These are phyloP conservation scores for Elaeagnus macrophylla DNA, from an alignment of 306 rosid genomes.

Conservation along the genomic window DNA sequence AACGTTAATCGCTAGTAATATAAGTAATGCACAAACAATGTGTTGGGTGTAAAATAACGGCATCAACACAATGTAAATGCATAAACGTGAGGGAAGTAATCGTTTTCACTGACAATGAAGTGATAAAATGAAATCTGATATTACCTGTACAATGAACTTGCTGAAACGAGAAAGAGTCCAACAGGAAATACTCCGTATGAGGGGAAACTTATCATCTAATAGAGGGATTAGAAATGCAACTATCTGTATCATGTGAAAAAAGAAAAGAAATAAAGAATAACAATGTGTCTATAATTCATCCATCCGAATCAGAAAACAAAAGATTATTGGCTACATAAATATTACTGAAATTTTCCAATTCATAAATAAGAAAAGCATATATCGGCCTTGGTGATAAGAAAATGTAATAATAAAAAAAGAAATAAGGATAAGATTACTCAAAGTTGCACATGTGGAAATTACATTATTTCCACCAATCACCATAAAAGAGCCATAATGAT, in stretches of 20 bases:
- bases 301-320: conserved; percentile 3
- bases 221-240: conserved; percentile 86
- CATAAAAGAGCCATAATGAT: too few species aligned
- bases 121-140: conserved; percentile 7
- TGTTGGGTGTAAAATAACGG: too few species aligned
- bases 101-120: conserved; percentile 1
- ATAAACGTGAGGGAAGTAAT: neutral
- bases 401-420: too few species aligned
- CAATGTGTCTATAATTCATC: conserved; percentile 6
- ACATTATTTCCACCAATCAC: too few species aligned
- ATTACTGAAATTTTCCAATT: too few species aligned
- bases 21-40: neutral
- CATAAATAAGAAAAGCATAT: too few species aligned
- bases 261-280: neutral
- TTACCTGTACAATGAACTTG: conserved; percentile 91
- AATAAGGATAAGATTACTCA: too few species aligned
- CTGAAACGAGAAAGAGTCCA: conserved; percentile 99
- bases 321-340: too few species aligned
- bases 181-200: conserved; percentile 93
- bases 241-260: conserved; percentile 42
- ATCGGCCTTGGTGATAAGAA: too few species aligned
- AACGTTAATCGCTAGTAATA: neutral
- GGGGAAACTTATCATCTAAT: conserved; percentile 88
- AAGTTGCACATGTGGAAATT: too few species aligned
- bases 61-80: too few species aligned